phyloP scores from a whole-genome alignment of 352 stramenopile species.

The Phytophthora multivora region DNA sequence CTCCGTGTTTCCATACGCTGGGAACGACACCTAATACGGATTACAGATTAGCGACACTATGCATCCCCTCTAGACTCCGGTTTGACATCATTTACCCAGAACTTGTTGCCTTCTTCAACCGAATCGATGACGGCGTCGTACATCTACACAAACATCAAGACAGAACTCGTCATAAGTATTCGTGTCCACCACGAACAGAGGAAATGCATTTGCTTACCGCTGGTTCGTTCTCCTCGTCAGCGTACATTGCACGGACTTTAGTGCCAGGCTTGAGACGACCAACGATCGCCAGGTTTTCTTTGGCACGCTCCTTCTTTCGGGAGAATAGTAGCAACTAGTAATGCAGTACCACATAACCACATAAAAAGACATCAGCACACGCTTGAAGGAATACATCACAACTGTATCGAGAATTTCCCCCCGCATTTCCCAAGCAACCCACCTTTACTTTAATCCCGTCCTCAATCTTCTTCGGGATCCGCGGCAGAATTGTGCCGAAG shows the following conservation, averaged over 20 bases:
- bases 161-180: neutral
- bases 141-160: constrained; percentile 53
- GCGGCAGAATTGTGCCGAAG: constrained; percentile 95
- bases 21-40: constrained; percentile 88
- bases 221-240: constrained; percentile 95
- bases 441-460: constrained; percentile 96
- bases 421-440: constrained; percentile 6
- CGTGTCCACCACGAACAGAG: too few species aligned
- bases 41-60: too few species aligned
- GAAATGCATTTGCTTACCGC: constrained; percentile 41
- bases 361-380: constrained; percentile 2
- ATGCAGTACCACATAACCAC: neutral
- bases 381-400: neutral
- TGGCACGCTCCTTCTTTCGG: constrained; percentile 68
- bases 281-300: constrained; percentile 67
- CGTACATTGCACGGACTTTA: constrained; percentile 95
- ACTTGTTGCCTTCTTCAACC: constrained; percentile 85
- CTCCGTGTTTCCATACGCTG: constrained; percentile 97
- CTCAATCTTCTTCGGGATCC: constrained; percentile 96
- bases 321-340: constrained; percentile 77
- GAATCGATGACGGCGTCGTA: constrained; percentile 97
- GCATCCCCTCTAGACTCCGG: too few species aligned
- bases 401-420: neutral
- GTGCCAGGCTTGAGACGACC: constrained; percentile 87
- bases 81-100: constrained; percentile 48